Percentiles rank a stretch among this genome's conserved stretches.
These are phyloP conservation scores for Cadophora gregata DNA, from an alignment of 2,329 filamentous ascomycete genomes.

Conservation along the genomic window DNA sequence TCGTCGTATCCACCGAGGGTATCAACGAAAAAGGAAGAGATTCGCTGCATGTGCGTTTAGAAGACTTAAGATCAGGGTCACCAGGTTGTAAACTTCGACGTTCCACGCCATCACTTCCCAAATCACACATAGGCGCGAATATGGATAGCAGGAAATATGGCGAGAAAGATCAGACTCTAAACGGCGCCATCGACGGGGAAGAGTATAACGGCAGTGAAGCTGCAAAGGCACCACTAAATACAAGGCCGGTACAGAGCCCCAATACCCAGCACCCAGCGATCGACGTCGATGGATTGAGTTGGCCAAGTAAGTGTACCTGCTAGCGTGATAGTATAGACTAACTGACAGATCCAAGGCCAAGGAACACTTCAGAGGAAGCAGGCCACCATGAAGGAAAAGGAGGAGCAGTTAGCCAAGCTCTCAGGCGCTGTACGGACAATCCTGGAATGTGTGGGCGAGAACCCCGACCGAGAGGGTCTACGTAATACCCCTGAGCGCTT, in stretches of 20 bases:
- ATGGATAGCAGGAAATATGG: background rate
- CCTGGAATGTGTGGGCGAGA: constrained; percentile 70
- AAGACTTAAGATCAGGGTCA: too few relatives aligned
- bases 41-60: too few relatives aligned
- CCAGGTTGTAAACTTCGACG: too few relatives aligned
- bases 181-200: constrained; percentile 19
- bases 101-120: background rate
- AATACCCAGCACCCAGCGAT: constrained; percentile 21
- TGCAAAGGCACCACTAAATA: constrained; percentile 14
- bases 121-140: background rate
- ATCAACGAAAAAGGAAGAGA: too few relatives aligned
- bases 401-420: constrained; percentile 59
- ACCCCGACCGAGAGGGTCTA: constrained; percentile 66
- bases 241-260: constrained; percentile 21
- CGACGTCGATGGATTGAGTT: constrained; percentile 28
- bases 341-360: constrained; percentile 49
- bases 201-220: constrained; percentile 19
- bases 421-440: constrained; percentile 64
- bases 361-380: constrained; percentile 66
- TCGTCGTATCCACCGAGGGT: too few relatives aligned
- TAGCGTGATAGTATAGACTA: constrained; percentile 19
- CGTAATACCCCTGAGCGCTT: constrained; percentile 78
- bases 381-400: constrained; percentile 55
- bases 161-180: background rate
- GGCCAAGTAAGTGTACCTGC: constrained; percentile 28